Base-by-base conservation (phyloP, 371 early-diverging fungal genomes). In the Apophysomyces variabilis region DNA sequence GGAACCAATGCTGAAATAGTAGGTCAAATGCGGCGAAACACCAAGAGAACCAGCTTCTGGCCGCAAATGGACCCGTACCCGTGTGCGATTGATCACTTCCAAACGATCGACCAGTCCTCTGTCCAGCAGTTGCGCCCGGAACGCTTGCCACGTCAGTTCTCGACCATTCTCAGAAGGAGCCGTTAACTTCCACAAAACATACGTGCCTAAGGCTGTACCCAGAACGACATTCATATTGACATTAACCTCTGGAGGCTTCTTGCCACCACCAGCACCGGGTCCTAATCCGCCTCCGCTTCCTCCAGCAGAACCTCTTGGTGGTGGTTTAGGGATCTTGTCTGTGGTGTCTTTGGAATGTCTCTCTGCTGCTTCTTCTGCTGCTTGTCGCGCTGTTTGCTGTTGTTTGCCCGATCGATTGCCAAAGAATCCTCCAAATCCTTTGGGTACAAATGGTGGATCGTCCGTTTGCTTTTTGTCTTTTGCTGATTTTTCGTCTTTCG, bases 81-180 rank as follows among this genome's bases (percentile, higher is more conserved):
- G 73, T 60, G 85, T 89, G 60, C 89, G 88, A 79, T 98, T 98
- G 57, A 95, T 73, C 0, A 98, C 95, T 9, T 87, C 89, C 7
- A 98, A 80, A 39, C 89, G 90, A 60, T 96, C 95, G 5, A 98
- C 97, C 50, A 91, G 79, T 3, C 98, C 99, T 73, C 93, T 95
- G 62, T 97, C 96, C 16, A 98, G 82, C 68, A 95, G 86, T 21
- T 89, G 83, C 14, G 87, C 83, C 11, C 95, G 87, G 84, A 98
- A 97, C 60, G 95, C 93, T 75, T 96, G 95, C 92, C 90, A 97
- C 0, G 96, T 96, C 60, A 97, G 90, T 65, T 94, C 90, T 1
- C 83, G 78, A 1, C 78, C 66, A 60, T 82, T 78, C 7, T 86
- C 84, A 12, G 77, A 56, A 11, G 84, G 81, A 1, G 84, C 64